Percentiles rank a stretch among this genome's conserved stretches.
Conservation (phyloP, 148 eudicot genomes). For the Fagopyrum tataricum region DNA sequence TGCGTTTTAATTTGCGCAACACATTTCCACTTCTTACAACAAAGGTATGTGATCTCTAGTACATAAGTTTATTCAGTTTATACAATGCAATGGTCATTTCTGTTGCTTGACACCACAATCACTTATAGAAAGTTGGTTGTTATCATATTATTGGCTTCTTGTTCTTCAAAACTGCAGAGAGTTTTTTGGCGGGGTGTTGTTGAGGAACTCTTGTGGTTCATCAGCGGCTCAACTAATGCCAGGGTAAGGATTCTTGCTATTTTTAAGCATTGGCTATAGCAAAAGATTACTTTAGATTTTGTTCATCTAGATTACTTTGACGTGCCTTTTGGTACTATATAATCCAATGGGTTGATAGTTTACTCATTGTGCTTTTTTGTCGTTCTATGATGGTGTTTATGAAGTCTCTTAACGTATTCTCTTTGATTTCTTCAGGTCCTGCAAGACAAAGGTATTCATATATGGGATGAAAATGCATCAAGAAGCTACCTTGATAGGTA, state of each 20-base stretch:
- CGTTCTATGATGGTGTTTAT: background rate
- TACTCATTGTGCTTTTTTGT: background rate
- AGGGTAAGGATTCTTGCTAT: slow-evolving; percentile 47
- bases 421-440: slow-evolving; percentile 33
- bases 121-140: background rate
- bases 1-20: slow-evolving; percentile 87
- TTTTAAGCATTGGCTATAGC: background rate
- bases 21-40: slow-evolving; percentile 87
- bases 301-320: background rate
- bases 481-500: slow-evolving; percentile 76
- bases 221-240: slow-evolving; percentile 95
- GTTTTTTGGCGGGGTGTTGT: slow-evolving; percentile 97
- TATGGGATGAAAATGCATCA: slow-evolving; percentile 95
- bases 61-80: background rate
- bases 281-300: background rate
- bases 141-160: background rate
- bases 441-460: slow-evolving; percentile 81
- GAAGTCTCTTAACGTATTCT: background rate
- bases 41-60: slow-evolving; percentile 35
- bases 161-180: slow-evolving; percentile 32
- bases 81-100: background rate
- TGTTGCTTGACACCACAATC: background rate
- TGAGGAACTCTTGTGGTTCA: slow-evolving; percentile 94
- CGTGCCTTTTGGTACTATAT: background rate
- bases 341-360: background rate